These are phyloP conservation scores for Neurospora sp. DNA, from an alignment of 495 filamentous ascomycete genomes.

Conservation along the genomic window DNA sequence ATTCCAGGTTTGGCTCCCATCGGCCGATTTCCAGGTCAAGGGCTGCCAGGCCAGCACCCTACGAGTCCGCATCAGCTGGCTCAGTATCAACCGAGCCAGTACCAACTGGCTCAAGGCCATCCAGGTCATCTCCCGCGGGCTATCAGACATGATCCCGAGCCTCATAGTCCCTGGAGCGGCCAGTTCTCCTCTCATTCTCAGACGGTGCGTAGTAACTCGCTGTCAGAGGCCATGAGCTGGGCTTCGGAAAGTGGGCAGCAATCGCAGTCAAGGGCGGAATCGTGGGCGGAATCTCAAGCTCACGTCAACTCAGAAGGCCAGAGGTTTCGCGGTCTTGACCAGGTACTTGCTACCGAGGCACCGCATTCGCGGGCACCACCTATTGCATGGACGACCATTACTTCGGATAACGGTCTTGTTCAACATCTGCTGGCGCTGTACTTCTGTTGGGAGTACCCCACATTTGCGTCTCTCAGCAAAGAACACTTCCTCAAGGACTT, in stretches of 20 bases:
- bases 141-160: slow-evolving; percentile 25
- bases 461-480: slow-evolving; percentile 60
- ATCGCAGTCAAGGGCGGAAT: slow-evolving; percentile 28
- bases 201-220: slow-evolving; percentile 27
- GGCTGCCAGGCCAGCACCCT: slow-evolving; percentile 1
- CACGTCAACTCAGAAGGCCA: slow-evolving; percentile 5
- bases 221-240: slow-evolving; percentile 31
- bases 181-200: slow-evolving; percentile 32
- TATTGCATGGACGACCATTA: slow-evolving; percentile 51
- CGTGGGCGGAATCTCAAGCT: slow-evolving; percentile 25
- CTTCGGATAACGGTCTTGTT: slow-evolving; percentile 45
- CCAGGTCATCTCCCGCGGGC: neutral
- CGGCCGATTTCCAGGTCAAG: neutral
- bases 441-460: slow-evolving; percentile 76
- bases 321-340: slow-evolving; percentile 24
- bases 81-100: neutral
- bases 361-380: slow-evolving; percentile 28
- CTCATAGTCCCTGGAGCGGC: slow-evolving; percentile 28
- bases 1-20: neutral
- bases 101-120: neutral
- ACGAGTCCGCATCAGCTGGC: neutral
- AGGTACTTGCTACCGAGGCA: slow-evolving; percentile 24
- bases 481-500: slow-evolving; percentile 64
- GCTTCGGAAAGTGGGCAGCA: slow-evolving; percentile 18
- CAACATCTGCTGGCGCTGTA: slow-evolving; percentile 58